Conservation (phyloP, 495 filamentous ascomycete genomes). For the Peziza echinospora region DNA sequence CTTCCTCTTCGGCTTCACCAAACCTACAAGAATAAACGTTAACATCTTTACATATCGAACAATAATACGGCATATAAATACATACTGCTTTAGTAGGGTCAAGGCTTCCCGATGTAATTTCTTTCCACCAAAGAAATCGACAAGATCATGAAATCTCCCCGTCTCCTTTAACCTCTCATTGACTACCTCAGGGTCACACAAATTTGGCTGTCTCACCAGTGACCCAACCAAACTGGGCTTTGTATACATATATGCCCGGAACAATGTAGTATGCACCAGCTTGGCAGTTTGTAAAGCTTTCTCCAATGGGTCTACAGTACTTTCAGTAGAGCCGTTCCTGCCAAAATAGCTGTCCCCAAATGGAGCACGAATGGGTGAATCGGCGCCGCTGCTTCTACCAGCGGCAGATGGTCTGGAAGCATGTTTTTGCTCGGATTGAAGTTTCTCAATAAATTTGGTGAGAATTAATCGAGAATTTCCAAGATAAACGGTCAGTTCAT, state of each 20-base stretch:
- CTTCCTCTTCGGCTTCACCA: slow-evolving; percentile 46
- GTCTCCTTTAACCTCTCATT: slow-evolving; percentile 78
- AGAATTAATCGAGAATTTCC: slow-evolving; percentile 63
- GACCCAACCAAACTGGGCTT: slow-evolving; percentile 66
- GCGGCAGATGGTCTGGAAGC: slow-evolving; percentile 7
- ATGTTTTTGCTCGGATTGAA: slow-evolving; percentile 40
- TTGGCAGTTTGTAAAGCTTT: slow-evolving; percentile 52
- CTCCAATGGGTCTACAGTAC: slow-evolving; percentile 41
- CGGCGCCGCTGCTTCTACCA: background rate
- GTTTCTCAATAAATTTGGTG: slow-evolving; percentile 34
- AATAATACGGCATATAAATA: no score
- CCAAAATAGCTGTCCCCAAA: slow-evolving; percentile 23
- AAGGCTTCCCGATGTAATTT: slow-evolving; percentile 76
- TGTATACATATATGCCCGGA: slow-evolving; percentile 80
- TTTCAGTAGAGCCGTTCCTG: slow-evolving; percentile 15
- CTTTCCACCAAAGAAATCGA: slow-evolving; percentile 93
- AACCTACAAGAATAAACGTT: slow-evolving; percentile 24
- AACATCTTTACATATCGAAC: background rate
- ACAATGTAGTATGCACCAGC: slow-evolving; percentile 80
- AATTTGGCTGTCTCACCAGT: slow-evolving; percentile 89
- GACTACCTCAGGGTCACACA: slow-evolving; percentile 88
- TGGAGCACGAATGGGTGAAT: slow-evolving; percentile 20
- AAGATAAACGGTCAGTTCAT: slow-evolving; percentile 64
- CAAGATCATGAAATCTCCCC: slow-evolving; percentile 75
- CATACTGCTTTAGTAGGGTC: slow-evolving; percentile 45